These are phyloP conservation scores for Petunia secreta DNA, from an alignment of 257 asterid genomes.

Conservation along the genomic window DNA sequence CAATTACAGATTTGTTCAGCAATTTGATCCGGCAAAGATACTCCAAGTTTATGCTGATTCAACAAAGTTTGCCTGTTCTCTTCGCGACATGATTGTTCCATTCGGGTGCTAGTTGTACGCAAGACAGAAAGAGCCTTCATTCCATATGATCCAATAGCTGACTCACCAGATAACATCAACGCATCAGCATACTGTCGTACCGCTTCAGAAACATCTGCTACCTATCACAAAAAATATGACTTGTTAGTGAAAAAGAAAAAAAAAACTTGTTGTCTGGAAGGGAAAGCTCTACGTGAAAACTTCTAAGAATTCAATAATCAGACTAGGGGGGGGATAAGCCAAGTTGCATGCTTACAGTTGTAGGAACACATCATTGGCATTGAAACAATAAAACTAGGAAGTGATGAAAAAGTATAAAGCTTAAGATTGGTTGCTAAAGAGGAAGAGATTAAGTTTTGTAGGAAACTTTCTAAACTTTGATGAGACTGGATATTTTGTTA, in stretches of 20 bases:
- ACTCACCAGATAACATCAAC: constrained; percentile 86
- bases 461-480: background rate
- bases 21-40: constrained; percentile 60
- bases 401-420: background rate
- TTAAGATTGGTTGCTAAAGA: background rate
- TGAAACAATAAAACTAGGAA: background rate
- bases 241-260: too few species aligned
- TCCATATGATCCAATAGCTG: constrained; percentile 78
- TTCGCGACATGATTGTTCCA: constrained; percentile 78
- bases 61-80: constrained; percentile 56
- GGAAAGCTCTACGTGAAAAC: background rate
- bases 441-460: background rate
- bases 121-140: constrained; percentile 75
- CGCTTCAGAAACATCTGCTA: constrained; percentile 91
- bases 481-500: background rate
- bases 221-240: constrained; percentile 40
- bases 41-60: constrained; percentile 44
- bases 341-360: background rate
- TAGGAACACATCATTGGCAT: background rate
- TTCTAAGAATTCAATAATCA: background rate
- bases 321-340: background rate
- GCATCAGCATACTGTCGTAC: constrained; percentile 90
- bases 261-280: background rate
- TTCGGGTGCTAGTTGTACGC: constrained; percentile 66
- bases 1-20: constrained; percentile 75